These are phyloP conservation scores for Euphrasia arctica DNA, from an alignment of 305 asterid species.

Conservation along the genomic window DNA sequence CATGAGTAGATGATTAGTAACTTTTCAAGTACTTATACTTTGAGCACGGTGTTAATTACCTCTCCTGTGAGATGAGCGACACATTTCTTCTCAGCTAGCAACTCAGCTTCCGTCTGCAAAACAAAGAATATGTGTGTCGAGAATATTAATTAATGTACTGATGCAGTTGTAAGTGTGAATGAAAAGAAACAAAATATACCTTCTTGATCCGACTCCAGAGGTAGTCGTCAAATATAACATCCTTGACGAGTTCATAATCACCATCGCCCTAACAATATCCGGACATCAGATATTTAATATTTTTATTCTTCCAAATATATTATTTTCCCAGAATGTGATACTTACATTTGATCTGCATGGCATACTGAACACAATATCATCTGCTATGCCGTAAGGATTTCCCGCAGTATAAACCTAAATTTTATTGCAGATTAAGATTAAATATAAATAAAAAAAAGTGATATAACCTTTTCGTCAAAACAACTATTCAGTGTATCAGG, in stretches of 20 bases:
- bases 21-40: neutral
- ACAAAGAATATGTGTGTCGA: neutral
- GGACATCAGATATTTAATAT: conserved; percentile 3
- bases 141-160: conserved; percentile 1
- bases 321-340: neutral
- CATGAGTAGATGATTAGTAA: neutral
- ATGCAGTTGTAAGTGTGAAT: neutral
- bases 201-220: conserved; percentile 79
- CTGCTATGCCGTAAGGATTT: conserved; percentile 89
- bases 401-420: conserved; percentile 74
- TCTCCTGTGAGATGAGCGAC: conserved; percentile 99
- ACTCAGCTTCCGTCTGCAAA: conserved; percentile 90
- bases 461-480: neutral
- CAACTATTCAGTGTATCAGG: neutral
- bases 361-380: conserved; percentile 94
- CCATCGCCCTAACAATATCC: conserved; percentile 74
- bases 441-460: neutral
- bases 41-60: conserved; percentile 33
- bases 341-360: conserved; percentile 95
- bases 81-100: conserved; percentile 93
- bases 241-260: conserved; percentile 89
- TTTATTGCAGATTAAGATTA: conserved; percentile 2
- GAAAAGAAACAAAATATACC: conserved; percentile 36
- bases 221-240: conserved; percentile 72
- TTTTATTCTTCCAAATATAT: neutral